Evolutionary conservation across 1,139 yeast species (phyloP), one percentile per base, ranked within the genome.

Genomic region (Lodderomyces jiufengensis): DNA sequence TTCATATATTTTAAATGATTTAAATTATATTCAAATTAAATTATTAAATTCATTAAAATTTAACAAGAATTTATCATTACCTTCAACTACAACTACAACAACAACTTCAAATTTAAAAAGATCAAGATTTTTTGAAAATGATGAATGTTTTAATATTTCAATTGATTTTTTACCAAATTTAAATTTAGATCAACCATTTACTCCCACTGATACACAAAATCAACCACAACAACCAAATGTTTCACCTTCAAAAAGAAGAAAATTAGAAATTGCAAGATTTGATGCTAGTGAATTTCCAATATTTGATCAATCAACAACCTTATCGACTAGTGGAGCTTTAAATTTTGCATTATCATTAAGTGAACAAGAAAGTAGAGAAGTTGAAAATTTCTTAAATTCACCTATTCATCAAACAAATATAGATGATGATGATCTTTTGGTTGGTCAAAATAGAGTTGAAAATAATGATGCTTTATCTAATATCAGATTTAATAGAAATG

Each of bases 1-100:
- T 0, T 66, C 66, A 4, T 72, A 66, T 44, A 62, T 76, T 38
- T 58, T 55, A 33, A 55, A 57, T 41, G 78, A 72, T 37, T 37
- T 61, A 7, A 47, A 51, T 1, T 43, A 50, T 20, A 44, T 58
- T 10, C 57, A 59, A 33, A 49, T 56, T 4, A 51, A 57, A 31
- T 43, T 67, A 11, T 58, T 31, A 18, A 26, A 20, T 27, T 5
- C 26, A 5, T 18, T 18, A 18, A 18, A 18, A 18, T 18, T 18
- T 5, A 18, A 18, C 7, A 18, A 18, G 7, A 5, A 18, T 5
- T 5, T 18, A 18, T 5, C 7, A 5, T 5, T 7, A 18, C 5
- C 5, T 18, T 18, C 20, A 18, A 18, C 7, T 18, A 18, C 7
- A 5, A 18, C 20, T 18, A 18, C 29, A 14, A 28, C 11, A 4